Evolutionary conservation across 306 rosid species (phyloP).

Genomic region (Cyclanthera cordifolia): DNA sequence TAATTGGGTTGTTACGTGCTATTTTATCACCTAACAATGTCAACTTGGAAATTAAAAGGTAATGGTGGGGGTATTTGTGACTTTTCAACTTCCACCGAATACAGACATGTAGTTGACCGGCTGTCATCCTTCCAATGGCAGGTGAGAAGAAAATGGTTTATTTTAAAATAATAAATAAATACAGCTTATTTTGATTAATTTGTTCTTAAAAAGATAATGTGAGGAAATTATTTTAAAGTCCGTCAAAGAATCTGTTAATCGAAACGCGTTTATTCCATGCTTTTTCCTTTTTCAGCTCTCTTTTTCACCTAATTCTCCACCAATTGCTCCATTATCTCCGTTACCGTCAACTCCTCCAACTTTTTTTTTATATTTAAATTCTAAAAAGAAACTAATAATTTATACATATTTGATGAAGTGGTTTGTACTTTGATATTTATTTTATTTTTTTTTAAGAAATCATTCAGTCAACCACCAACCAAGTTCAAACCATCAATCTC

Average conservation of each 20-base stretch:
- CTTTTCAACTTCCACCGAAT: neutral
- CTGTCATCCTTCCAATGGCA: neutral
- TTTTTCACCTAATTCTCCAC: neutral
- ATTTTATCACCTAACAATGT: constrained; percentile 11
- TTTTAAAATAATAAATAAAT: neutral
- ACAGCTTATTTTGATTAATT: too few relatives aligned
- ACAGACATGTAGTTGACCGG: constrained; percentile 20
- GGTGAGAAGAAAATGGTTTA: neutral
- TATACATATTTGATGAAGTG: neutral
- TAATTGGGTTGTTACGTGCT: too few relatives aligned
- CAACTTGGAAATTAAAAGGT: constrained; percentile 12
- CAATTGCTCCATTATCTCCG: neutral
- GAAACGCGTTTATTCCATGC: constrained; percentile 21
- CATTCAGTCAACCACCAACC: too few relatives aligned
- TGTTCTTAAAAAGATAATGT: too few relatives aligned
- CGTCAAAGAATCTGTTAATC: too few relatives aligned
- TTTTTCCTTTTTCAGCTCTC: neutral
- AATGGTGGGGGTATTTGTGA: neutral
- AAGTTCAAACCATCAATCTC: too few relatives aligned
- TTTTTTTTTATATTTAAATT: neutral
- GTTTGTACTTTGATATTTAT: too few relatives aligned
- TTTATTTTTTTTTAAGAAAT: too few relatives aligned
- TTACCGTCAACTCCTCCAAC: neutral
- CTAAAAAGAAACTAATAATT: too few relatives aligned
- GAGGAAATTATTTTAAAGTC: too few relatives aligned